Conservation (phyloP, 805 yeast genomes). For the Suhomyces prunicola region DNA sequence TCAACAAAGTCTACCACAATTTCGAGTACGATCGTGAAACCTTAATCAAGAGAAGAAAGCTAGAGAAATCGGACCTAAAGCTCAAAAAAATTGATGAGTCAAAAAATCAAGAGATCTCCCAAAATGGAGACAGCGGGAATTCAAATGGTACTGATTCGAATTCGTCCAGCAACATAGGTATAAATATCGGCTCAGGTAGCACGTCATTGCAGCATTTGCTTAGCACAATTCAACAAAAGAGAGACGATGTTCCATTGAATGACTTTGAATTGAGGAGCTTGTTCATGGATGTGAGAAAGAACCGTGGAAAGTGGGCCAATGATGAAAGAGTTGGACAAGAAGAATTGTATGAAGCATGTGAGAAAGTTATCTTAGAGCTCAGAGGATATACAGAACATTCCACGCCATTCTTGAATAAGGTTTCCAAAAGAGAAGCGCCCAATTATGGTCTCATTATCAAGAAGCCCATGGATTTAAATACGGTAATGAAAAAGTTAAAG, state of each 20-base stretch:
- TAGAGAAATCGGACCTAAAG: slow-evolving; percentile 78
- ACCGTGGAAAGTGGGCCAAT: slow-evolving; percentile 96
- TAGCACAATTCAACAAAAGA: slow-evolving; percentile 69
- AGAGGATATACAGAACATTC: slow-evolving; percentile 95
- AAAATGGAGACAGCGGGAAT: slow-evolving; percentile 16
- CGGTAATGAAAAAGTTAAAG: slow-evolving; percentile 87
- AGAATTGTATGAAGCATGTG: slow-evolving; percentile 96
- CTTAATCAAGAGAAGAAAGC: slow-evolving; percentile 65
- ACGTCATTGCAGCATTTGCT: slow-evolving; percentile 69
- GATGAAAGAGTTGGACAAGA: slow-evolving; percentile 96
- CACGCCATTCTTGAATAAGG: slow-evolving; percentile 91
- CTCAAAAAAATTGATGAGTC: slow-evolving; percentile 37
- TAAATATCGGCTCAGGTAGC: slow-evolving; percentile 37
- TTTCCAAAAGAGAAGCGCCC: slow-evolving; percentile 97
- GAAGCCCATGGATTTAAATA: slow-evolving; percentile 93
- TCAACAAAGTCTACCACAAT: slow-evolving; percentile 70
- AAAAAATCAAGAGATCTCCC: slow-evolving; percentile 15
- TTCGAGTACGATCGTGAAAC: slow-evolving; percentile 78
- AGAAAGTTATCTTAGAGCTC: slow-evolving; percentile 85
- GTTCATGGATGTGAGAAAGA: slow-evolving; percentile 89
- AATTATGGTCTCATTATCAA: slow-evolving; percentile 88
- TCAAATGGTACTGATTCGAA: slow-evolving; percentile 35
- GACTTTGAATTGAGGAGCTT: slow-evolving; percentile 82
- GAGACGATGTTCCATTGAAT: slow-evolving; percentile 70
- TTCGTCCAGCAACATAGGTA: slow-evolving; percentile 40